Conservation (phyloP, 768 basidiomycete genomes). For the Suillus alpinus region DNA sequence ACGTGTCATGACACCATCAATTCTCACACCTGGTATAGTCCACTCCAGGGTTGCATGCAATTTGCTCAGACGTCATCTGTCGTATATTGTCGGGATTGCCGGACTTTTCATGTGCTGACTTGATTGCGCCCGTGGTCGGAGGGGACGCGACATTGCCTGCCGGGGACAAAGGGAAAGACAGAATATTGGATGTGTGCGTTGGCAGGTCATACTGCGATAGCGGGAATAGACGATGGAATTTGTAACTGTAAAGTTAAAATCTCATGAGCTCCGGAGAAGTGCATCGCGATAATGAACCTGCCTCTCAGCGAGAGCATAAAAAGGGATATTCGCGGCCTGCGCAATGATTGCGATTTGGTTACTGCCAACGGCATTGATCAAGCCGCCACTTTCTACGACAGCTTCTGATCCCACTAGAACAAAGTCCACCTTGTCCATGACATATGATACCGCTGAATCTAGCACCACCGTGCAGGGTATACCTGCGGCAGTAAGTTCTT, state of each 20-base stretch:
- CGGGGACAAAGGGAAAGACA: constrained; percentile 58
- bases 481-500: constrained; percentile 81
- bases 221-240: constrained; percentile 95
- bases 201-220: constrained; percentile 88
- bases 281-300: constrained; percentile 31
- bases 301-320: constrained; percentile 95
- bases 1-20: constrained; percentile 10
- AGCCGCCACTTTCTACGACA: constrained; percentile 93
- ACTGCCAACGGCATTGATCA: constrained; percentile 91
- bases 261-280: constrained; percentile 19
- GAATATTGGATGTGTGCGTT: constrained; percentile 70
- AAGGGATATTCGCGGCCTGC: constrained; percentile 90
- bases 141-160: constrained; percentile 8
- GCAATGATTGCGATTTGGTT: constrained; percentile 97
- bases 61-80: constrained; percentile 76
- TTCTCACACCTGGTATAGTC: constrained; percentile 82
- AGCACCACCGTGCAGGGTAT: constrained; percentile 93
- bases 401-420: constrained; percentile 97
- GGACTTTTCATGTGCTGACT: constrained; percentile 5
- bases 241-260: constrained; percentile 63
- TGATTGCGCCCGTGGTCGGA: constrained; percentile 6
- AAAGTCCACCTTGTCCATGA: constrained; percentile 95
- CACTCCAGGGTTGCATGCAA: constrained; percentile 80
- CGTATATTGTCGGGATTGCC: constrained; percentile 10
- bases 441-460: constrained; percentile 95